Percentiles rank a stretch among this genome's conserved stretches.
Conservation (phyloP, 1,284 basidiomycete species). For the Cutaneotrichosporon sp. region DNA sequence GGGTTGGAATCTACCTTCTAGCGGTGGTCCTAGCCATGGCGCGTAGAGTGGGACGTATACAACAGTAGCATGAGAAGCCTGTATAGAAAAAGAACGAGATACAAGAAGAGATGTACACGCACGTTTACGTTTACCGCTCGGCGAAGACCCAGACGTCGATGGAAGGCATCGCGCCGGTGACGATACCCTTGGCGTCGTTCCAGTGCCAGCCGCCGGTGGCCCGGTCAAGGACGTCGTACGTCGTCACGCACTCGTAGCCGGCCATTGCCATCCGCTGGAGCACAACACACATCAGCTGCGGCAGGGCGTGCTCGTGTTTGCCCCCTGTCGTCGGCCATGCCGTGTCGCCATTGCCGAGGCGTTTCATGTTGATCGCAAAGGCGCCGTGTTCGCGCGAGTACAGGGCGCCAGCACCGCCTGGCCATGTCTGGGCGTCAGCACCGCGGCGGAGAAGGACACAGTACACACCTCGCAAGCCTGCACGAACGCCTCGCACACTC, state of each 20-base stretch:
- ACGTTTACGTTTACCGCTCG: neutral
- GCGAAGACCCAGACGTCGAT: conserved; percentile 7
- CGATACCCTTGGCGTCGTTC: neutral
- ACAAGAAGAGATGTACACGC: neutral
- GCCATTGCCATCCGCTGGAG: neutral
- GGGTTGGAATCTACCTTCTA: conserved; percentile 2
- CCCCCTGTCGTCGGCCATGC: neutral
- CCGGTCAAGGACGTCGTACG: conserved; percentile 2
- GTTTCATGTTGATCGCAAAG: conserved; percentile 2
- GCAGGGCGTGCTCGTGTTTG: conserved; percentile 5
- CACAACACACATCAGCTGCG: neutral
- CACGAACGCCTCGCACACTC: neutral
- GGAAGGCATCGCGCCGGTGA: neutral
- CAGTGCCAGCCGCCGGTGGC: neutral
- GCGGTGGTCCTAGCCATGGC: neutral
- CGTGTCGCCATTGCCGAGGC: neutral
- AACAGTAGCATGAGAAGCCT: conserved; percentile 1
- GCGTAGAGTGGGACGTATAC: neutral
- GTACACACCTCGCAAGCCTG: neutral
- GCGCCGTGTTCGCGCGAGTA: conserved; percentile 4
- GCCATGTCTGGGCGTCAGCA: conserved; percentile 3
- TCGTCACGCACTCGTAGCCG: conserved; percentile 5
- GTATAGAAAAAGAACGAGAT: neutral
- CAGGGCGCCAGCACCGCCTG: neutral
- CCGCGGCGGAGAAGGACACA: no score